phyloP scores from a whole-genome alignment of 2,329 filamentous ascomycete genomes.

The Microcyclospora tardicrescens region DNA sequence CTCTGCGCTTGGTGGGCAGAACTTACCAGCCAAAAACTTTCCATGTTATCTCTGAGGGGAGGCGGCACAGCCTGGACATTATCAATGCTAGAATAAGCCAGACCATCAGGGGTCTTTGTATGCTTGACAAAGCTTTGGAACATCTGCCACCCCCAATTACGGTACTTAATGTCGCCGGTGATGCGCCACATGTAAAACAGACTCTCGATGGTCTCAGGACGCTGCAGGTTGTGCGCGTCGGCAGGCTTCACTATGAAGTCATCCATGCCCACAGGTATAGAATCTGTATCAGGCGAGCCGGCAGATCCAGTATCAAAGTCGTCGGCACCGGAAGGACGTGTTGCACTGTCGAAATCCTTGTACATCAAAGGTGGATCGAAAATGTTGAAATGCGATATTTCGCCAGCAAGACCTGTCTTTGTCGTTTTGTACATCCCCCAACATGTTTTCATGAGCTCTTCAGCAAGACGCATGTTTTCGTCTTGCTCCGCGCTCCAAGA shows the following conservation, averaged over 20 bases:
- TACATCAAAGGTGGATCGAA: constrained; percentile 53
- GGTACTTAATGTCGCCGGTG: constrained; percentile 76
- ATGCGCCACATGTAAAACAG: constrained; percentile 99
- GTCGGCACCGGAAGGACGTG: constrained; percentile 37
- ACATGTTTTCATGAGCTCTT: constrained; percentile 90
- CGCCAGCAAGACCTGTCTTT: constrained; percentile 78
- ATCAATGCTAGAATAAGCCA: constrained; percentile 69
- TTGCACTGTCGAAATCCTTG: constrained; percentile 36
- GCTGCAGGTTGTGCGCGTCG: constrained; percentile 87
- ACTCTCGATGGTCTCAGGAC: constrained; percentile 92
- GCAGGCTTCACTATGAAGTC: constrained; percentile 69
- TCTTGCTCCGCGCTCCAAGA: constrained; percentile 68
- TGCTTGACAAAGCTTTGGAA: constrained; percentile 83
- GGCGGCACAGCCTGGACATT: constrained; percentile 65
- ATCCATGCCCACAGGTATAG: constrained; percentile 48
- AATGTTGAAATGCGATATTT: constrained; percentile 85
- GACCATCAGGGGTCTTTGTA: constrained; percentile 63
- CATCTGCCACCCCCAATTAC: constrained; percentile 98
- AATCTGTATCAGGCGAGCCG: constrained; percentile 28
- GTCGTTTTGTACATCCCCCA: constrained; percentile 95
- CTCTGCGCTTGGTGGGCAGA: background rate
- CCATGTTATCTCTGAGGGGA: constrained; percentile 74
- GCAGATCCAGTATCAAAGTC: constrained; percentile 15
- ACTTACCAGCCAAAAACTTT: constrained; percentile 91
- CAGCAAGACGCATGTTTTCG: constrained; percentile 73